Evolutionary conservation across 1,284 basidiomycete genomes (phyloP), one percentile per base, ranked within the genome.

Genomic region (Papiliotrema fonsecae): DNA sequence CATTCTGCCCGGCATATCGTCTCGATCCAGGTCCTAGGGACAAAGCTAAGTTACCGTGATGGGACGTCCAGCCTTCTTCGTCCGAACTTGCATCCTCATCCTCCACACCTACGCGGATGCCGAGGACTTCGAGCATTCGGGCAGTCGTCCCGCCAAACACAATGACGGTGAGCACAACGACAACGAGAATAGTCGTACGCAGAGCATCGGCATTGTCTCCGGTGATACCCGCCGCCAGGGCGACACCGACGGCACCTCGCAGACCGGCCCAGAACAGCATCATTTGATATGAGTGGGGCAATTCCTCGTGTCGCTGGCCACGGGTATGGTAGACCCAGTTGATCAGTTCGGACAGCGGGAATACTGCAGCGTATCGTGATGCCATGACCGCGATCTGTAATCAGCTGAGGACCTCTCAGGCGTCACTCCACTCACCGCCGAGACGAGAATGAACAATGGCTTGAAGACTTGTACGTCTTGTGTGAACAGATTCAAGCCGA

Each of bases 191-290:
- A 0, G 94, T 97, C 28, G 87, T 97, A 38, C 93, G 81, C 52
- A 99, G 78, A 19, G 88, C 90, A 60, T 88, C 83, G 0, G 90
- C 91, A 64, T 94, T 94, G 38, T 85, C 80, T 25, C 92, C 94
- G 54, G 86, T 85, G 77, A 99, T 96, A 7, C 94, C 94, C 2
- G 90, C 88, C 2, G 93, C 93, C 14, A 98, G 82, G 3, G 94
- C 94, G 22, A 98, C 96, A 22, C 96, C 94, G 32, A 97, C 94
- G 0, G 94, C 94, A 47, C 94, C 94, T 28, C 94, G 81, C 44
- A 98, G 77, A 7, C 96, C 96, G 0, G 94, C 94, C 96, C 94
- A 99, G 75, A 98, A 98, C 19, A 98, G 77, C 93, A 96, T 92
- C 88, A 93, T 92, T 64, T 94, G 91, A 62, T 96, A 94, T 16